A percentile compares a stretch with the other conserved stretches of the same genome.
phyloP scores from a whole-genome alignment of 176 grass and related monocot species.

The Triticum urartu region DNA sequence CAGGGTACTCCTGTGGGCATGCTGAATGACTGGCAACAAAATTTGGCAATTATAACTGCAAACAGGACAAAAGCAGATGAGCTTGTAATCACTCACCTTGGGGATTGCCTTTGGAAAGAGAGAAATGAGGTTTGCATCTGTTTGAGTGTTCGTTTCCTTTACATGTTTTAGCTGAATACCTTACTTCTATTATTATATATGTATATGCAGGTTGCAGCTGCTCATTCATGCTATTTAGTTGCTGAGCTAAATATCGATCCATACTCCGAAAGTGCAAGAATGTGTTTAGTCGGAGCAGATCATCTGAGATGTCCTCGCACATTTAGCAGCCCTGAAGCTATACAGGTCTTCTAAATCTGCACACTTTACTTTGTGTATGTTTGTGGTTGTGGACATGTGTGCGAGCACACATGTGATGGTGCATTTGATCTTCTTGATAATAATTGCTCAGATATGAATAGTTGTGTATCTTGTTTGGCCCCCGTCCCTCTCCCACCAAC shows the following conservation, averaged over 20 bases:
- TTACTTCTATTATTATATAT: background rate
- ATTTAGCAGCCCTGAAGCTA: slow-evolving; percentile 77
- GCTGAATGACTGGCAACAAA: slow-evolving; percentile 92
- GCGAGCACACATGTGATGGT: background rate
- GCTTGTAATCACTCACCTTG: slow-evolving; percentile 88
- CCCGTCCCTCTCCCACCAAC: too few relatives aligned
- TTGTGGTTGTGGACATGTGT: background rate
- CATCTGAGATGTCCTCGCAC: slow-evolving; percentile 86
- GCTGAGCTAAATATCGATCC: slow-evolving; percentile 87
- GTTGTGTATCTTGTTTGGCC: background rate
- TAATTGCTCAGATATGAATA: background rate
- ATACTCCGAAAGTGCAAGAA: slow-evolving; percentile 80
- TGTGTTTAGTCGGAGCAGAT: slow-evolving; percentile 85
- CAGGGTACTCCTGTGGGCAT: slow-evolving; percentile 53
- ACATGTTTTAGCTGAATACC: slow-evolving; percentile 4
- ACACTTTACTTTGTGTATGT: background rate
- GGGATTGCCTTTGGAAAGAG: slow-evolving; percentile 99
- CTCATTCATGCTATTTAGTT: slow-evolving; percentile 92
- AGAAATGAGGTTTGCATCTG: slow-evolving; percentile 71
- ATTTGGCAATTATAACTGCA: slow-evolving; percentile 93
- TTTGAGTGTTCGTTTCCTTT: slow-evolving; percentile 10
- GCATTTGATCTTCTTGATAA: background rate
- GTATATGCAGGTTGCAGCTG: slow-evolving; percentile 69
- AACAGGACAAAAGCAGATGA: slow-evolving; percentile 89
- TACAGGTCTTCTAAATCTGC: slow-evolving; percentile 60